Conservation (phyloP, 768 basidiomycete genomes). For the Podaxis mareebaensis region DNA sequence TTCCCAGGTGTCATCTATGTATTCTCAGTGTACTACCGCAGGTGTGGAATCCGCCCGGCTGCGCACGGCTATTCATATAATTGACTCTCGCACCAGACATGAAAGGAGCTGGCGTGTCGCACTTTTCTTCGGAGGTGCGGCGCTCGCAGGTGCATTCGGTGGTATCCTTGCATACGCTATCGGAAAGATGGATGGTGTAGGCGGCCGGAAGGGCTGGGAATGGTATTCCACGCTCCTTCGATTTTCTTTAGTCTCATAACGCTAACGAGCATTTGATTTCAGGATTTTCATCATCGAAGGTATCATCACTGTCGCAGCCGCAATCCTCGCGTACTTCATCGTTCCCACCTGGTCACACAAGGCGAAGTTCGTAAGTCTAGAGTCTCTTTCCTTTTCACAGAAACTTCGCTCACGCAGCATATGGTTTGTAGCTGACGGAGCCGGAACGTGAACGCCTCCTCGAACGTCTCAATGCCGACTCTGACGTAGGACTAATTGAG, state of each 20-base stretch:
- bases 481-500: constrained; percentile 54
- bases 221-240: constrained; percentile 36
- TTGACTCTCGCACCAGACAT: constrained; percentile 31
- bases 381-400: constrained; percentile 5
- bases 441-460: constrained; percentile 51
- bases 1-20: constrained; percentile 60
- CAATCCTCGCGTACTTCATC: constrained; percentile 49
- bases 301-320: constrained; percentile 47
- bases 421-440: constrained; percentile 48
- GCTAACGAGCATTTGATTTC: background rate
- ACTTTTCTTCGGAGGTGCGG: constrained; percentile 62
- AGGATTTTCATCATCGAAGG: constrained; percentile 66
- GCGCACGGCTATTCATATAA: background rate
- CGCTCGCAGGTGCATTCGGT: constrained; percentile 65
- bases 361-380: constrained; percentile 50
- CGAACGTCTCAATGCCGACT: constrained; percentile 49
- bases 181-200: constrained; percentile 60
- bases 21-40: constrained; percentile 59
- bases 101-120: constrained; percentile 64
- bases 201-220: constrained; percentile 61
- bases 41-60: background rate
- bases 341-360: constrained; percentile 62
- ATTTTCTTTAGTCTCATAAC: background rate
- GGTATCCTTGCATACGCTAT: constrained; percentile 62
- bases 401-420: constrained; percentile 28